Percentiles rank a stretch among this genome's conserved stretches.
These are phyloP conservation scores for Cladosporium sp. DNA, from an alignment of 2,329 filamentous ascomycete species.

Conservation along the genomic window DNA sequence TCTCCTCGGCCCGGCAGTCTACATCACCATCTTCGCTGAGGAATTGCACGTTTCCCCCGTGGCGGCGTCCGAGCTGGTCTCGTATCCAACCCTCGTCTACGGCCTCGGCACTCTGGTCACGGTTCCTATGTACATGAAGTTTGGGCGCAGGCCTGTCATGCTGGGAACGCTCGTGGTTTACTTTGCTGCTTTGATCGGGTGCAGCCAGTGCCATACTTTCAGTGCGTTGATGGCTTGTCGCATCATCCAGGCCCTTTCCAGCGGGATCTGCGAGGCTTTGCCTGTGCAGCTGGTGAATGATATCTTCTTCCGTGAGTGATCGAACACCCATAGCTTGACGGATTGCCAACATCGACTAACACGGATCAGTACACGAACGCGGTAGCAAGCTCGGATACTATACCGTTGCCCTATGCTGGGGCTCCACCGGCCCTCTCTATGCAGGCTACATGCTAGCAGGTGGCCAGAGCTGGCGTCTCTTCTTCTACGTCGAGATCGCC, in stretches of 20 bases:
- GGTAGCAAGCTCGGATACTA: slow-evolving; percentile 55
- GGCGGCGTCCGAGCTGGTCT: slow-evolving; percentile 53
- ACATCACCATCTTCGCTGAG: slow-evolving; percentile 52
- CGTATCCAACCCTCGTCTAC: slow-evolving; percentile 58
- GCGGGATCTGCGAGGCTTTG: slow-evolving; percentile 44
- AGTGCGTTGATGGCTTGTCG: slow-evolving; percentile 40
- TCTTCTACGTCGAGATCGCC: slow-evolving; percentile 58
- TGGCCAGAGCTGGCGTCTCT: slow-evolving; percentile 56
- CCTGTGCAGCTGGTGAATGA: slow-evolving; percentile 48
- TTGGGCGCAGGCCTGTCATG: slow-evolving; percentile 42
- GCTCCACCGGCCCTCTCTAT: slow-evolving; percentile 53
- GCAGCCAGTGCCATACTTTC: slow-evolving; percentile 38
- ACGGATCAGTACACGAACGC: slow-evolving; percentile 35
- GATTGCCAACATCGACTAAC: not conserved
- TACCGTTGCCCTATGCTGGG: slow-evolving; percentile 55
- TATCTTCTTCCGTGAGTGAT: slow-evolving; percentile 37
- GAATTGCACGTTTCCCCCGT: slow-evolving; percentile 50
- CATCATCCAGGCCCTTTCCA: slow-evolving; percentile 41
- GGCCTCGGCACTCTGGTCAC: slow-evolving; percentile 55
- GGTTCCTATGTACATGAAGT: slow-evolving; percentile 40
- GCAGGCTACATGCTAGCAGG: slow-evolving; percentile 57
- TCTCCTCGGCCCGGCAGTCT: slow-evolving; percentile 54
- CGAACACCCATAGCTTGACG: no score
- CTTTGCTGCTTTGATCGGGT: slow-evolving; percentile 39
- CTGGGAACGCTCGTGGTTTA: slow-evolving; percentile 41